Evolutionary conservation across 495 filamentous ascomycete species (phyloP), one percentile per base, ranked within the genome.

Genomic region (Filosporella fistucella): DNA sequence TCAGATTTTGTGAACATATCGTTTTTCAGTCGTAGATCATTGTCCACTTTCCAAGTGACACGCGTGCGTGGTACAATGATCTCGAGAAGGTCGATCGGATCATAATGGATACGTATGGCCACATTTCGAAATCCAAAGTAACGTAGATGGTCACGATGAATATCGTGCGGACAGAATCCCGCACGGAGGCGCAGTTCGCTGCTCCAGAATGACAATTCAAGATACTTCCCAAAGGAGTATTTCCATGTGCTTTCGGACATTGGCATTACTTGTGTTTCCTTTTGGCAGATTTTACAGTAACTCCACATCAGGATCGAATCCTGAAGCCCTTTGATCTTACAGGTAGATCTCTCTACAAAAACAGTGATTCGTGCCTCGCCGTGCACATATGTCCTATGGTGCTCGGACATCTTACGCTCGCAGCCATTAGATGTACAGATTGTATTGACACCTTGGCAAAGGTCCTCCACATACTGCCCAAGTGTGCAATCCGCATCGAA

Each of bases 231-330:
- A 58, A 99, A 94, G 0, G 94, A 97, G 63, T 99, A 99, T 64
- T 94, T 97, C 90, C 91, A 99, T 2, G 89, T 95, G 60, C 76
- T 90, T 41, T 88, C 84, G 0, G 91, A 96, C 93, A 99, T 99
- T 13, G 87, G 86, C 51, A 87, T 84, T 30, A 91, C 80, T 32
- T 88, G 85, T 1, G 91, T 96, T 62, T 96, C 90, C 47, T 86
- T 85, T 23, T 84, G 82, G 59, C 94, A 97, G 14, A 88, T 73
- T 54, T 93, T 93, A 69, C 94, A 99, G 48, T 81, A 85, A 52
- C 89, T 96, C 94, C 94, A 99, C 93, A 99, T 97, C 57, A 90
- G 73, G 39, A 99, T 91, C 8, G 81, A 85, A 43, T 91, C 80
- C 53, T 88, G 72, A 54, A 88, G 65, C 1, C 85, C 85, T 35